A percentile compares a stretch with the other conserved stretches of the same genome.
phyloP scores from a whole-genome alignment of 2,329 filamentous ascomycete species.

The Lojkania enalia region DNA sequence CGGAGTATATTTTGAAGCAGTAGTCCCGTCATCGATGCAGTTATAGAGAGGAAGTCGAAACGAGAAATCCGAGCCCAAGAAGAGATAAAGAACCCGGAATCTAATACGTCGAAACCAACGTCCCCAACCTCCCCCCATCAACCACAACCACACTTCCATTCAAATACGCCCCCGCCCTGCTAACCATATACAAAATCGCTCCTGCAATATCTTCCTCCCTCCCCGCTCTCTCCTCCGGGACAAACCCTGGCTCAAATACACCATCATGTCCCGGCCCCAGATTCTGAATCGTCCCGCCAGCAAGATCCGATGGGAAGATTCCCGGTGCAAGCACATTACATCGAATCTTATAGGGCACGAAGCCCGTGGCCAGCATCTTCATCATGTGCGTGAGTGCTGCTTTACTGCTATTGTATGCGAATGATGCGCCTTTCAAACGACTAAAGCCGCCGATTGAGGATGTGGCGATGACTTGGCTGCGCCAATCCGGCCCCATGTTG shows the following conservation, averaged over 20 bases:
- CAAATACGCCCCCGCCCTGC: constrained; percentile 65
- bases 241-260: constrained; percentile 3
- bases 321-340: constrained; percentile 57
- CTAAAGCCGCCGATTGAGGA: constrained; percentile 24
- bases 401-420: constrained; percentile 45
- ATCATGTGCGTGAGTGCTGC: constrained; percentile 53
- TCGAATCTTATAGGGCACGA: constrained; percentile 49
- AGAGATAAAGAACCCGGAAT: too few relatives aligned
- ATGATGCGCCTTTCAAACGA: constrained; percentile 15
- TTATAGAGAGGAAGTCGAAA: too few relatives aligned
- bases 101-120: neutral
- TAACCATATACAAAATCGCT: constrained; percentile 66
- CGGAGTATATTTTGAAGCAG: too few relatives aligned
- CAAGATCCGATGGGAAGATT: constrained; percentile 24
- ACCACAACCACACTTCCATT: constrained; percentile 66
- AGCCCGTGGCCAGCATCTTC: constrained; percentile 53
- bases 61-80: too few relatives aligned
- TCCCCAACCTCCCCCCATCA: constrained; percentile 65
- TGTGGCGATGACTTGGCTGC: constrained; percentile 27
- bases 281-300: constrained; percentile 13
- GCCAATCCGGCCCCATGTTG: constrained; percentile 12
- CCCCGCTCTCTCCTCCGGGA: constrained; percentile 63
- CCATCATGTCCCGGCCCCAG: constrained; percentile 3
- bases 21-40: too few relatives aligned
- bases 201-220: constrained; percentile 67